phyloP scores from a whole-genome alignment of 2,329 filamentous ascomycete species.

The Teratosphaeria pseudoeucalypti region DNA sequence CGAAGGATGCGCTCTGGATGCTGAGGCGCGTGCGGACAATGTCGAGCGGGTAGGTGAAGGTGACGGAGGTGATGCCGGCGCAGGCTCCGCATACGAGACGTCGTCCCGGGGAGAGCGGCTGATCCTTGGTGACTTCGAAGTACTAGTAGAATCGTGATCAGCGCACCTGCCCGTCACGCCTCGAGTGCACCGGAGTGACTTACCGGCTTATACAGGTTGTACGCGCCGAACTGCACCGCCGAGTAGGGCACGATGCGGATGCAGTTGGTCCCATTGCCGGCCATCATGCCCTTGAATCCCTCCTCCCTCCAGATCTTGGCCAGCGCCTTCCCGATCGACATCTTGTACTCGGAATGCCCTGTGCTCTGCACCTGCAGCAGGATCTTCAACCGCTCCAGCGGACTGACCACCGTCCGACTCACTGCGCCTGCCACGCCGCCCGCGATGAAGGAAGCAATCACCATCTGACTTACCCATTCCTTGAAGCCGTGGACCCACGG shows the following conservation, averaged over 20 bases:
- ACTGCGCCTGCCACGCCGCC: constrained; percentile 92
- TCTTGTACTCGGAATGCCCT: constrained; percentile 83
- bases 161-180: not conserved
- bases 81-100: constrained; percentile 82
- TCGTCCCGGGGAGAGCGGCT: constrained; percentile 60
- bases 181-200: constrained; percentile 23
- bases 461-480: constrained; percentile 59
- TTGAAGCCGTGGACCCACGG: constrained; percentile 11
- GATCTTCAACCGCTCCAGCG: constrained; percentile 91
- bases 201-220: constrained; percentile 93
- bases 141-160: constrained; percentile 38
- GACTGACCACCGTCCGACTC: constrained; percentile 94
- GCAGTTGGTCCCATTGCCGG: constrained; percentile 96
- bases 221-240: constrained; percentile 94
- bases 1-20: constrained; percentile 94
- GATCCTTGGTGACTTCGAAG: constrained; percentile 66
- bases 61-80: constrained; percentile 91
- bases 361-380: constrained; percentile 92
- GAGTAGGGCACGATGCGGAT: constrained; percentile 97
- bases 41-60: constrained; percentile 90
- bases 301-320: constrained; percentile 95
- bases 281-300: constrained; percentile 94
- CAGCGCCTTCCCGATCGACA: constrained; percentile 80
- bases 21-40: constrained; percentile 93
- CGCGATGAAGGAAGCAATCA: constrained; percentile 84